phyloP scores from a whole-genome alignment of 2,329 filamentous ascomycete genomes.

The Beauveria pseudobassiana region DNA sequence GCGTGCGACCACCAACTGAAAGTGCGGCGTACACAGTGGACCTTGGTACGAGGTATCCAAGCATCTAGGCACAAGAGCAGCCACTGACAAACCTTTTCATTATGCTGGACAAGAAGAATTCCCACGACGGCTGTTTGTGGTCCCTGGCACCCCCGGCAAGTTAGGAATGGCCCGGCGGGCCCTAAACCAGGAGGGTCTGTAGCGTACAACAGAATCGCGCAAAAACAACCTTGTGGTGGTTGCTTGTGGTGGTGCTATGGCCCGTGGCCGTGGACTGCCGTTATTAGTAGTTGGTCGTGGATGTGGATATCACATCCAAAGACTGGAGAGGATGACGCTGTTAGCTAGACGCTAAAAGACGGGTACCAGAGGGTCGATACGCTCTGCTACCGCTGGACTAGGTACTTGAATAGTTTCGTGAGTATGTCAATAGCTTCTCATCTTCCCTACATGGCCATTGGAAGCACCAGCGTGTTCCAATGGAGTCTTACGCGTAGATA shows the following conservation, averaged over 20 bases:
- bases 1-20: not conserved
- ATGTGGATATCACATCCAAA: constrained; percentile 2
- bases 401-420: not conserved
- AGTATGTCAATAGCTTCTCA: not conserved
- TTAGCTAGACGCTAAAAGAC: constrained; percentile 1
- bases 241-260: not conserved
- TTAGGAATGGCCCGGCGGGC: constrained; percentile 11
- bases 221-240: not conserved
- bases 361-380: not conserved
- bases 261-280: not conserved
- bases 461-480: not conserved
- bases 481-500: not conserved
- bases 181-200: not conserved
- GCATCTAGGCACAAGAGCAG: not conserved
- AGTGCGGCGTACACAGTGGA: not conserved
- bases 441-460: not conserved
- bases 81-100: not conserved
- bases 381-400: not conserved
- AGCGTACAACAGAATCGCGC: not conserved
- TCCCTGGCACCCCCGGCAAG: constrained; percentile 11
- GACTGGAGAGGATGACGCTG: not conserved
- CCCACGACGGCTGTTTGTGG: constrained; percentile 13
- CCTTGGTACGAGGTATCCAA: not conserved
- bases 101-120: not conserved
- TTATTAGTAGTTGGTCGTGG: not conserved